Base-by-base conservation (phyloP, 495 filamentous ascomycete species). In the Xylaria telfairii region DNA sequence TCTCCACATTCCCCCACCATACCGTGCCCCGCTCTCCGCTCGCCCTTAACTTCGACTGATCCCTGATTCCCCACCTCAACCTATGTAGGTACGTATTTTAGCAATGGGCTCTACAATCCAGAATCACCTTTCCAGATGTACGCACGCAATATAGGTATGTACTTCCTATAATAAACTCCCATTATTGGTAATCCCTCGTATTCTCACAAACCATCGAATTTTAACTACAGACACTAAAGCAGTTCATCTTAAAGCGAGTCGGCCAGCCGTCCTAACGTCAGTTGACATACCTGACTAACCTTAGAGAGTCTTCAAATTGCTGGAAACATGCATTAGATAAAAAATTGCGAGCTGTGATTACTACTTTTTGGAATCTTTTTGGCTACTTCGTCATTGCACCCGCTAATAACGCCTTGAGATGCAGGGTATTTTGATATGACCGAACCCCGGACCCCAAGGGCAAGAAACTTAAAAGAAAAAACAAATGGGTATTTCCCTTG, bases 401-500 rank as follows among this genome's bases (percentile, higher is more conserved):
- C 30, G 60, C 68, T 70, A 49, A 70, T 57, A 49, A 70, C 68
- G 60, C 68, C 68, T 24, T 19, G 32, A 65, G 47, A 65, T 70
- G 68, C 59, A 70, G 60, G 47, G 59, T 64, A 65, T 70, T 51
- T 53, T 61, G 46, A 67, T 39, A 49, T 60, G 24, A 42, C 57
- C 59, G 34, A 66, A 37, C 68, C 37, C 39, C 47, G 30, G 24
- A 49, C 53, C 69, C 63, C 41, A 63, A 56, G 54, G 15, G 44
- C 46, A 46, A 28, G 47, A 69, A 59, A 69, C 34, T 19, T 34
- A 60, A 70, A 21, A 47, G 34, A 56, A 39, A 74, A 70, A 44
- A 37, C 65, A 61, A 71, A 68, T 46, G 56, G 70, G 41, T 32
- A 26, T 60, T 39, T 46, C 63, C 54, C 54, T 42, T 60, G 65